Evolutionary conservation across 2,329 filamentous ascomycete species (phyloP).

Genomic region (Hypoxylon sp.): DNA sequence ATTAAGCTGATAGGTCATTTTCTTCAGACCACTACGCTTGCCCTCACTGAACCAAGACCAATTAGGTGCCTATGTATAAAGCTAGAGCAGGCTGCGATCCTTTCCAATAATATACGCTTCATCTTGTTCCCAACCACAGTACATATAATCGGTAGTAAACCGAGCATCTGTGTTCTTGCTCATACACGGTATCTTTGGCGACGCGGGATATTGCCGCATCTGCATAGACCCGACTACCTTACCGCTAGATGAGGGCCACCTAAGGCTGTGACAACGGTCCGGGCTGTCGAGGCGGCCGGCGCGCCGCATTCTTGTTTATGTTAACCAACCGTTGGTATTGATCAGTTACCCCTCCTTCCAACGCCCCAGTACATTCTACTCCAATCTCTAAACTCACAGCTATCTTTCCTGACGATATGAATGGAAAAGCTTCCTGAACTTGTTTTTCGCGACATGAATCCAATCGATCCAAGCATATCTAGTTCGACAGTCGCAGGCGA

Average conservation of each 20-base stretch:
- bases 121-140: too few species aligned
- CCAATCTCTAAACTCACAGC: background rate
- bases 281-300: slow-evolving; percentile 7
- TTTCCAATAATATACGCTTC: too few species aligned
- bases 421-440: background rate
- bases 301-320: slow-evolving; percentile 9
- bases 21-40: too few species aligned
- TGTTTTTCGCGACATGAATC: background rate
- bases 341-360: slow-evolving; percentile 21
- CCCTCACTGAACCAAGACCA: too few species aligned
- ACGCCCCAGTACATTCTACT: background rate
- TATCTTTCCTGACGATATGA: background rate
- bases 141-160: background rate
- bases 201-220: slow-evolving; percentile 1
- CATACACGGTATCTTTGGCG: background rate
- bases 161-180: background rate
- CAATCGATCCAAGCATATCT: slow-evolving; percentile 1
- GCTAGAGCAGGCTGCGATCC: too few species aligned
- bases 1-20: too few species aligned
- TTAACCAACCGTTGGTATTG: slow-evolving; percentile 7
- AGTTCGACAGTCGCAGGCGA: slow-evolving; percentile 27
- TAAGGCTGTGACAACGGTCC: slow-evolving; percentile 9
- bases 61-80: too few species aligned
- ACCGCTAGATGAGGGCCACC: too few species aligned
- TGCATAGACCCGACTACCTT: background rate